phyloP scores from a whole-genome alignment of 176 grass and related monocot genomes.

The Lolium rigidum region DNA sequence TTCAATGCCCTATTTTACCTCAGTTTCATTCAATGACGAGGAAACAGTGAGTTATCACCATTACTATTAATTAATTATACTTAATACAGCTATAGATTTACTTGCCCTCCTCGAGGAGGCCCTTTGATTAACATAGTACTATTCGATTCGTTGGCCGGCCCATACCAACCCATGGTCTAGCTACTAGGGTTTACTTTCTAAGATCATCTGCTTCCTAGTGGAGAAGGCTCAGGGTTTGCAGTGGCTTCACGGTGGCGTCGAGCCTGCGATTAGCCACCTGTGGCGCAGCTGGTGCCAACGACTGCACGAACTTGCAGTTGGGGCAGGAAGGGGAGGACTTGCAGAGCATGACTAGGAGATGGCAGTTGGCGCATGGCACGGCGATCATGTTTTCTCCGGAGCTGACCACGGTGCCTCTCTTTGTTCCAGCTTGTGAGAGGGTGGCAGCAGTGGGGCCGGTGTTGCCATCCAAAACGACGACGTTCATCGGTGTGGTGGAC shows the following conservation, averaged over 20 bases:
- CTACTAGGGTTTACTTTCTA: slow-evolving; percentile 52
- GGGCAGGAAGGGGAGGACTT: slow-evolving; percentile 84
- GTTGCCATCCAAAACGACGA: neutral
- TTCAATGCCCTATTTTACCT: slow-evolving; percentile 41
- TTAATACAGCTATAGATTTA: slow-evolving; percentile 44
- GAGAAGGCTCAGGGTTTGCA: slow-evolving; percentile 91
- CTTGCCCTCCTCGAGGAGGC: slow-evolving; percentile 10
- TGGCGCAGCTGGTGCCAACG: slow-evolving; percentile 18
- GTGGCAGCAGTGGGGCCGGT: too few relatives aligned
- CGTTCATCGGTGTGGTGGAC: slow-evolving; percentile 22
- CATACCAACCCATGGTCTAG: slow-evolving; percentile 31
- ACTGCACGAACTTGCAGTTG: slow-evolving; percentile 88
- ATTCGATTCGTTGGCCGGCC: neutral
- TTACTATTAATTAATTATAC: slow-evolving; percentile 36
- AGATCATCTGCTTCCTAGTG: slow-evolving; percentile 47
- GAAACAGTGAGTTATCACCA: slow-evolving; percentile 38
- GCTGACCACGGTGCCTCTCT: slow-evolving; percentile 17
- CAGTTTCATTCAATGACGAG: slow-evolving; percentile 55
- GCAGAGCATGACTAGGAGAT: slow-evolving; percentile 90
- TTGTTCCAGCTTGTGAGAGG: slow-evolving; percentile 41
- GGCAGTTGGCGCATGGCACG: slow-evolving; percentile 82
- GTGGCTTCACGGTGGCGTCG: slow-evolving; percentile 51
- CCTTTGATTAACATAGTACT: slow-evolving; percentile 38
- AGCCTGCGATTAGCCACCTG: slow-evolving; percentile 41
- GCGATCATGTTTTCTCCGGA: slow-evolving; percentile 77